Base-by-base conservation (phyloP, 2,329 filamentous ascomycete genomes). In the Triangularia setosa region DNA sequence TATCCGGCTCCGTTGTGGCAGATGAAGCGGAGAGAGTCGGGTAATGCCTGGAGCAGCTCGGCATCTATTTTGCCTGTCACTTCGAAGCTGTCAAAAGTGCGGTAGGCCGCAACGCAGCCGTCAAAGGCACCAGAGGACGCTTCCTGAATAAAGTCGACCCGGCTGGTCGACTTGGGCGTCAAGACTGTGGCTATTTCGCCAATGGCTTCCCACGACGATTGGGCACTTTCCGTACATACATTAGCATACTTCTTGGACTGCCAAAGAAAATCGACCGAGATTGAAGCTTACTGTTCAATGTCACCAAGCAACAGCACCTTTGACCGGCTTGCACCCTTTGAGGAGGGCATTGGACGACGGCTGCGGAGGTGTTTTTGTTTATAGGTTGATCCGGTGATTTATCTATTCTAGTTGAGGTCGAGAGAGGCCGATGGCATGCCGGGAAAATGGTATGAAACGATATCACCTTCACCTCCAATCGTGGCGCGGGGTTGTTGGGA, bases 1-100 rank as follows among this genome's bases (percentile, higher is more conserved):
- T 96, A 96, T 40, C 93, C 93, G 63, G 92, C 91, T 66, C 91
- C 85, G 69, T 87, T 87, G 74, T 88, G 86, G 71, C 82, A 86
- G 68, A 89, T 77, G 71, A 84, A 89, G 65, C 78, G 79, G 53
- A 88, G 75, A 16, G 79, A 80, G n/a, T 74, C 68, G 4, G 86
- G 86, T 21, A 88, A 75, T 1, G 76, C 81, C 53, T 81, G 75
- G 35, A 93, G 76, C n/a, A 95, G 76, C 75, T 92, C 90, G 54
- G 81, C 81, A 73, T 96, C 90, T 67, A 95, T 79, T 21, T 79
- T 76, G 1, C 92, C 92, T 0, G 91, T 94, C 64, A 88, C 80
- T 12, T 72, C 73, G 52, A 84, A 79, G 30, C 87, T 91, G 54
- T 76, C 76, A 70, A 93, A 92, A 14, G 90, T 94, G 61, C 91